Conservation (phyloP, 1,139 yeast genomes). For the Magnusiomyces paraingens region DNA sequence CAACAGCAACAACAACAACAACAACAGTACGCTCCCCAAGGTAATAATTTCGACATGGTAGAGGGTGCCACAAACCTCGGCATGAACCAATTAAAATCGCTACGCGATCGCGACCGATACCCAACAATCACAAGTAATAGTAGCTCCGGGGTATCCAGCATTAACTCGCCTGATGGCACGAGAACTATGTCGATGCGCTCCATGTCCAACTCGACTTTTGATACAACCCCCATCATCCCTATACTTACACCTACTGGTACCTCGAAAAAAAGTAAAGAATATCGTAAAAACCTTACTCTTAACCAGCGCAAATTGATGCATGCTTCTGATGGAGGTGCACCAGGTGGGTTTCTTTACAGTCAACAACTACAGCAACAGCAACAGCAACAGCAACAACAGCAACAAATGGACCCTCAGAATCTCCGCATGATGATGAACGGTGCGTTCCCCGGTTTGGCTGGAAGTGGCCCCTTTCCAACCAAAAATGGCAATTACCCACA, state of each 20-base stretch:
- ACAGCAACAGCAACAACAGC: too few relatives aligned
- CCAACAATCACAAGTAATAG: background rate
- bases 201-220: constrained; percentile 2
- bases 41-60: background rate
- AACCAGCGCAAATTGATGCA: background rate
- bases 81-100: constrained; percentile 2
- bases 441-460: too few relatives aligned
- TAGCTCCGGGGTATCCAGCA: background rate
- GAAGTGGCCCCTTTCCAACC: too few relatives aligned
- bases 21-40: too few relatives aligned
- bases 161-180: background rate
- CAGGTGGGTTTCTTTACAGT: too few relatives aligned
- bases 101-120: constrained; percentile 3
- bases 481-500: too few relatives aligned
- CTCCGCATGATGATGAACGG: too few relatives aligned
- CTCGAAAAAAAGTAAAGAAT: background rate
- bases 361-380: too few relatives aligned
- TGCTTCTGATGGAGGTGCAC: too few relatives aligned
- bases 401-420: too few relatives aligned
- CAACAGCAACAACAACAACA: too few relatives aligned
- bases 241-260: background rate
- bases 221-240: constrained; percentile 6
- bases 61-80: constrained; percentile 2
- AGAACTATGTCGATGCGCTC: constrained; percentile 1
- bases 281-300: background rate